A percentile compares a stretch with the other conserved stretches of the same genome.
Evolutionary conservation across 495 filamentous ascomycete genomes (phyloP).

Genomic region (Tuber borchii): DNA sequence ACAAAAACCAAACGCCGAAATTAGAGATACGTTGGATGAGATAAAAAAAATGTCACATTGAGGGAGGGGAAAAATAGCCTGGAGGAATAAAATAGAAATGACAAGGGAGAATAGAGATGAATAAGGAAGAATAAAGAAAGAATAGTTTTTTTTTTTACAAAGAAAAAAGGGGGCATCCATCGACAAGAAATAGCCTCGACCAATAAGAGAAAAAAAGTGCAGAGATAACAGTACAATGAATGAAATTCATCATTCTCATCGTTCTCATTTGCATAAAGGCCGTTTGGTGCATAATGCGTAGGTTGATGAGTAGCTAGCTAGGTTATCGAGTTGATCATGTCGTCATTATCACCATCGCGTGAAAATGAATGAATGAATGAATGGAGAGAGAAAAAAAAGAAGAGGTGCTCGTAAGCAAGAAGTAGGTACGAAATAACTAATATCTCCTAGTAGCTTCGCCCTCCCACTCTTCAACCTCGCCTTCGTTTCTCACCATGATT

Average conservation of each 20-base stretch:
- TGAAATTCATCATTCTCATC: not conserved
- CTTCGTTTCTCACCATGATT: not conserved
- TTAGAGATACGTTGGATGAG: not conserved
- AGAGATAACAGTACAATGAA: not conserved
- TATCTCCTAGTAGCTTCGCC: not conserved
- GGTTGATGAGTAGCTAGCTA: not conserved
- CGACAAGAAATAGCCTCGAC: not conserved
- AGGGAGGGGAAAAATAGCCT: not conserved
- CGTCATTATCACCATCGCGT: not conserved
- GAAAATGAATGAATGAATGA: not conserved
- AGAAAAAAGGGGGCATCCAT: not conserved
- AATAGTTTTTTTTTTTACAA: not conserved
- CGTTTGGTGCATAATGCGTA: not conserved
- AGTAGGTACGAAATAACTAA: not conserved
- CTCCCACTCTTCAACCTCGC: not conserved
- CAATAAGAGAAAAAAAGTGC: not conserved
- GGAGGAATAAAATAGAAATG: not conserved
- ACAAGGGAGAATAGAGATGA: not conserved
- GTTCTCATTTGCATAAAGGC: not conserved
- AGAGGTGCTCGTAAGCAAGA: not conserved
- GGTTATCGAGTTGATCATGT: not conserved
- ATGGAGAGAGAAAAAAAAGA: not conserved
- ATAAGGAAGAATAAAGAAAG: not conserved
- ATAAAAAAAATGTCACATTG: not conserved
- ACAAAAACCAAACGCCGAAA: not conserved